phyloP scores from a whole-genome alignment of 164 flowering plant genomes.

The Stephania cephalantha region DNA sequence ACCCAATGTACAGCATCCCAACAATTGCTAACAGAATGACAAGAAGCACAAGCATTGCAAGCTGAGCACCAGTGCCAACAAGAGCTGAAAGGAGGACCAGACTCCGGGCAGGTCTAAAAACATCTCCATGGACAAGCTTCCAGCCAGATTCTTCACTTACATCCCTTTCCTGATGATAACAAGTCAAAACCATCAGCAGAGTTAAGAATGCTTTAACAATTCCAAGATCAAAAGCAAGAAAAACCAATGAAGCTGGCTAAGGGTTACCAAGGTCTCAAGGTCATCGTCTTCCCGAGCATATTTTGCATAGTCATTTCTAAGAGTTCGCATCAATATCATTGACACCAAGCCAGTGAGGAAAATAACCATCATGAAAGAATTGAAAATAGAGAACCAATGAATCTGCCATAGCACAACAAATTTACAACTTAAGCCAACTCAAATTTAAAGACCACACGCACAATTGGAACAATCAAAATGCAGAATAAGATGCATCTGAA shows the following conservation, averaged over 20 bases:
- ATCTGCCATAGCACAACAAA: slow-evolving; percentile 42
- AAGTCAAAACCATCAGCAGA: slow-evolving; percentile 1
- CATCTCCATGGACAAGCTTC: slow-evolving; percentile 99
- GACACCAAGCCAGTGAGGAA: slow-evolving; percentile 98
- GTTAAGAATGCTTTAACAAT: neutral
- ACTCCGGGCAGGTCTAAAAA: slow-evolving; percentile 77
- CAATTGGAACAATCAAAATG: neutral
- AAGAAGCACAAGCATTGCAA: slow-evolving; percentile 83
- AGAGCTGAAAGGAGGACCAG: slow-evolving; percentile 81
- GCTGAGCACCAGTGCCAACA: slow-evolving; percentile 98
- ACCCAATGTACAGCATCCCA: slow-evolving; percentile 95
- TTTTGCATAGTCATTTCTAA: slow-evolving; percentile 98
- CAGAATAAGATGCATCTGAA: neutral
- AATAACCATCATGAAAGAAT: slow-evolving; percentile 99
- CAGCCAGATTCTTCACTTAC: slow-evolving; percentile 99
- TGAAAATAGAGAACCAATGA: slow-evolving; percentile 97
- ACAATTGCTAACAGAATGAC: slow-evolving; percentile 89
- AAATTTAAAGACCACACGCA: slow-evolving; percentile 3
- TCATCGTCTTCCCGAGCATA: slow-evolving; percentile 99
- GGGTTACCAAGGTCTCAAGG: slow-evolving; percentile 78
- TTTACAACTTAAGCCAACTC: neutral
- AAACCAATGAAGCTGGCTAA: slow-evolving; percentile 2
- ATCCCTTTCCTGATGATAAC: slow-evolving; percentile 75
- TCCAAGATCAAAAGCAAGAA: neutral
- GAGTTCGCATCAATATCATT: slow-evolving; percentile 97